Conservation (phyloP, 2,329 filamentous ascomycete genomes). For the Aspergillus brunneoviolaceus region DNA sequence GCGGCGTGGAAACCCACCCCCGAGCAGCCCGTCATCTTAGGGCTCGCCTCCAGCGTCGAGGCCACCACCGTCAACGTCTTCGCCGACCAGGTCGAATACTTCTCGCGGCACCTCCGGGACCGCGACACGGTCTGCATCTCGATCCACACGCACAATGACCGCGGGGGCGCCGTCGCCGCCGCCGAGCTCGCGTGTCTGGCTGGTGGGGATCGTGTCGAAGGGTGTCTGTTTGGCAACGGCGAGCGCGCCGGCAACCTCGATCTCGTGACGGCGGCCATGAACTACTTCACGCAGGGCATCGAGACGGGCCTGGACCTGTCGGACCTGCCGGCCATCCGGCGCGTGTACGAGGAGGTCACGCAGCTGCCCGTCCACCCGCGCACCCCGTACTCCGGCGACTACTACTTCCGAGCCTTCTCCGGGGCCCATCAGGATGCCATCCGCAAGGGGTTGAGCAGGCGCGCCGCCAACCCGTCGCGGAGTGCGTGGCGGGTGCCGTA, state of each 20-base stretch:
- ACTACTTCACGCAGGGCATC: no score
- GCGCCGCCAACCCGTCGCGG: no score
- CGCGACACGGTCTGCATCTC: conserved; percentile 59
- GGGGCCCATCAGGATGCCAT: conserved; percentile 91
- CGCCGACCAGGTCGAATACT: conserved; percentile 90
- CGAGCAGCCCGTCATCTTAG: conserved; percentile 83
- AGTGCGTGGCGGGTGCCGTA: no score
- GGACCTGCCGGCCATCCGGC: no score
- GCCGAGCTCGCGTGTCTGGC: conserved; percentile 91
- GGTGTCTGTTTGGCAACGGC: no score
- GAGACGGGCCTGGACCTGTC: no score
- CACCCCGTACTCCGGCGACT: conserved; percentile 80
- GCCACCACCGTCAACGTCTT: conserved; percentile 88
- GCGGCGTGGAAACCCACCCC: conserved; percentile 54
- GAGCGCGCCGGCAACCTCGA: no score
- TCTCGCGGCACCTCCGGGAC: conserved; percentile 76
- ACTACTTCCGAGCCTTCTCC: conserved; percentile 84
- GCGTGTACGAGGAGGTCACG: conserved; percentile 67
- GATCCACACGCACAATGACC: conserved; percentile 87
- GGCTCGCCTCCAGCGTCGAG: conserved; percentile 89
- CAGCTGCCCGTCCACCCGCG: conserved; percentile 86
- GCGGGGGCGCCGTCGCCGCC: conserved; percentile 83
- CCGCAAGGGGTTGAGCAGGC: conserved; percentile 70
- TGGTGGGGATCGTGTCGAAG: conserved; percentile 80
- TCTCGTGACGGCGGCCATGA: no score